phyloP scores from a whole-genome alignment of 179 eudicot species.

The Sideroxylon spinosum region DNA sequence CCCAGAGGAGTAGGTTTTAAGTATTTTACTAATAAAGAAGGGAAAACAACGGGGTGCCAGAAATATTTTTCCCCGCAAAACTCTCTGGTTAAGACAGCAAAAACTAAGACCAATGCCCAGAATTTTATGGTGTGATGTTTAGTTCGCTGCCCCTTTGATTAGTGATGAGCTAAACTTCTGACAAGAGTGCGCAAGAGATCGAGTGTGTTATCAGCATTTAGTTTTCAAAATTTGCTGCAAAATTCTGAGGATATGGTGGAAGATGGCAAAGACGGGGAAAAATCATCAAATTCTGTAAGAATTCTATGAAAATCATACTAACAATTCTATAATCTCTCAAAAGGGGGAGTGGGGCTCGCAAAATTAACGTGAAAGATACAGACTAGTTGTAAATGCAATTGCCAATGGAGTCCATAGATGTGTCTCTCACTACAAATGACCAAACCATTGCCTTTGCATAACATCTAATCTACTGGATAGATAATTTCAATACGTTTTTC shows the following conservation, averaged over 20 bases:
- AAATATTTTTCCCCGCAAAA: not conserved
- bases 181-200: not conserved
- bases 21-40: no score
- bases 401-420: not conserved
- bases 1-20: not conserved
- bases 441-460: not conserved
- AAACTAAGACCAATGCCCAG: no score
- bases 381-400: not conserved
- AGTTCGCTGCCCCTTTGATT: not conserved
- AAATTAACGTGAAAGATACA: not conserved
- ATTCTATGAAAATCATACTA: not conserved
- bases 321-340: not conserved
- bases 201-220: no score
- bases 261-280: no score
- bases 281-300: not conserved
- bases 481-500: not conserved
- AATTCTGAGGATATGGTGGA: no score
- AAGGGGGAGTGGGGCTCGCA: not conserved
- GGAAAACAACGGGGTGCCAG: not conserved
- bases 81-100: not conserved
- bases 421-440: not conserved
- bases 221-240: no score
- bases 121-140: not conserved
- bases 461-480: not conserved
- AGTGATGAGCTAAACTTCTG: not conserved